A percentile compares a stretch with the other conserved stretches of the same genome.
Evolutionary conservation across 2,329 filamentous ascomycete species (phyloP).

Genomic region (Paecilomyces variotii): DNA sequence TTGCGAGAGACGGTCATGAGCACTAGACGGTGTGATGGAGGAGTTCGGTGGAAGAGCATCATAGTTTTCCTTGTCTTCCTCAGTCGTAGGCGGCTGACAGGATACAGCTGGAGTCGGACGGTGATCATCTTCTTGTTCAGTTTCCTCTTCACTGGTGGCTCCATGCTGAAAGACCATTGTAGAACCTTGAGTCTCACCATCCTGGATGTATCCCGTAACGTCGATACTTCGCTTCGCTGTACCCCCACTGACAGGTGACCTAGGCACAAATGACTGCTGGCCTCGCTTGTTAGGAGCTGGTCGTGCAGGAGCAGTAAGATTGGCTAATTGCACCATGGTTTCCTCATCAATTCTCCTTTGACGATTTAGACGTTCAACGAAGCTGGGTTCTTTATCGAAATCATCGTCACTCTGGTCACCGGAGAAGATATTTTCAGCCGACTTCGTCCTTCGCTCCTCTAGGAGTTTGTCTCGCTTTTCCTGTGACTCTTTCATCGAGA

Average conservation of each 20-base stretch:
- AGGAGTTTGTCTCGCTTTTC: slow-evolving; percentile 27
- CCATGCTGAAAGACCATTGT: slow-evolving; percentile 13
- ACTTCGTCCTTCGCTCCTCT: slow-evolving; percentile 24
- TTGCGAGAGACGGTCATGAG: slow-evolving; percentile 33
- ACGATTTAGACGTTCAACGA: slow-evolving; percentile 25
- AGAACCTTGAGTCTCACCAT: slow-evolving; percentile 14
- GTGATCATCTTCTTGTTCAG: slow-evolving; percentile 38
- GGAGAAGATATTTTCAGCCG: slow-evolving; percentile 25
- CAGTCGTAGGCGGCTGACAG: slow-evolving; percentile 23
- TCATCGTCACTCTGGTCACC: slow-evolving; percentile 33
- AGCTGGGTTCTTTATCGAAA: slow-evolving; percentile 37
- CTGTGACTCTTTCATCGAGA: slow-evolving; percentile 41
- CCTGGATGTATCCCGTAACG: slow-evolving; percentile 5
- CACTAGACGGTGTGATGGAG: slow-evolving; percentile 21
- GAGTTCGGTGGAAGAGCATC: slow-evolving; percentile 19
- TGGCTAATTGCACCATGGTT: slow-evolving; percentile 26
- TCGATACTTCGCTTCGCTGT: slow-evolving; percentile 2
- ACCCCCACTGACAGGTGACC: background rate
- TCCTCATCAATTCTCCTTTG: slow-evolving; percentile 27
- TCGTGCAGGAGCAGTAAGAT: slow-evolving; percentile 24
- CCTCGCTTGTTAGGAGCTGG: slow-evolving; percentile 7
- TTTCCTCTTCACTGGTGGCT: slow-evolving; percentile 35
- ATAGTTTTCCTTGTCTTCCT: slow-evolving; percentile 43
- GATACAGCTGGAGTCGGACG: slow-evolving; percentile 18
- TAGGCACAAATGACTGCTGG: slow-evolving; percentile 1